Evolutionary conservation across 2,329 filamentous ascomycete species (phyloP).

Genomic region (Aspergillus pseudoviridinutans): DNA sequence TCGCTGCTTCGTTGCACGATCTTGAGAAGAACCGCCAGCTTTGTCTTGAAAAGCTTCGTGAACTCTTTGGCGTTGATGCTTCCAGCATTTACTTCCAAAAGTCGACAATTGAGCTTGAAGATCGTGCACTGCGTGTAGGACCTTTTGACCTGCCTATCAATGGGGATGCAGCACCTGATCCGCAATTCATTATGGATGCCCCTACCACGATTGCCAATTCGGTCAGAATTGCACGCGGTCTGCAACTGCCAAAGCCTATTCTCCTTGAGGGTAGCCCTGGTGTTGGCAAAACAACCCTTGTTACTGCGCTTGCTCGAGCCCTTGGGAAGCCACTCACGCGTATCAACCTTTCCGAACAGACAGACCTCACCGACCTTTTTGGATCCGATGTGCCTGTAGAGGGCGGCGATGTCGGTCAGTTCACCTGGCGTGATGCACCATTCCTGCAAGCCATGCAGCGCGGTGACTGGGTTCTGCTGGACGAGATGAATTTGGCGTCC

Average conservation of each 20-base stretch:
- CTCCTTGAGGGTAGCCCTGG: constrained; percentile 95
- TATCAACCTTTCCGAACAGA: constrained; percentile 97
- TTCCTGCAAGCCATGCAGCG: constrained; percentile 96
- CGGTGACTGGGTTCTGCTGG: constrained; percentile 92
- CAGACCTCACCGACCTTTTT: constrained; percentile 94
- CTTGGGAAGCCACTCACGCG: constrained; percentile 80
- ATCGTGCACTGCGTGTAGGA: constrained; percentile 62
- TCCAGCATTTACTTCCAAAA: constrained; percentile 60
- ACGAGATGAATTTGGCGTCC: constrained; percentile 98
- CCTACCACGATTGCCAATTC: constrained; percentile 87
- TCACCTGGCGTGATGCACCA: constrained; percentile 92
- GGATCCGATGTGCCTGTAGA: constrained; percentile 95
- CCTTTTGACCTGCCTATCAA: constrained; percentile 65
- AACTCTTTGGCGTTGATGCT: constrained; percentile 63
- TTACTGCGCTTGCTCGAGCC: constrained; percentile 75
- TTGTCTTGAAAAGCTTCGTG: constrained; percentile 69
- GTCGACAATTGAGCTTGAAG: constrained; percentile 55
- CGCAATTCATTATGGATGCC: constrained; percentile 75
- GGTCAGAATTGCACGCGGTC: constrained; percentile 82
- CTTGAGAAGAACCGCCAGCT: constrained; percentile 66
- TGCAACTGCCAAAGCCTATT: constrained; percentile 87
- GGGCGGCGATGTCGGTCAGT: constrained; percentile 83
- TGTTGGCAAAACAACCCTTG: constrained; percentile 92
- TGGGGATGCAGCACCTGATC: constrained; percentile 47
- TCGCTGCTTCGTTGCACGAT: constrained; percentile 66